Base-by-base conservation (phyloP, 768 basidiomycete genomes). In the Rhodotorula diobovata region DNA sequence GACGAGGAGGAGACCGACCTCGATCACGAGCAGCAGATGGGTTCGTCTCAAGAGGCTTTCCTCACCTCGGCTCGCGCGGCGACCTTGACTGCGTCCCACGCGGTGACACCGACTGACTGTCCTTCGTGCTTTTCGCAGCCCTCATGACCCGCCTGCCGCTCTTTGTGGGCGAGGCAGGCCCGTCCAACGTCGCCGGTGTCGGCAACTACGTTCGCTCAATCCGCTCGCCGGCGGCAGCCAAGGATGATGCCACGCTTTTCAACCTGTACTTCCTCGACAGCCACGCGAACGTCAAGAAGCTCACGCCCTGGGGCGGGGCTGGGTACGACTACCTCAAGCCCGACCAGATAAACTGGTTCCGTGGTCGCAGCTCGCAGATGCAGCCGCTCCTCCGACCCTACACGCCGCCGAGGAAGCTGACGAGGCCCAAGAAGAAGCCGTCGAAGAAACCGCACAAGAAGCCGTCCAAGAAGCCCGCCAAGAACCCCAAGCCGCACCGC, bases 181-280 rank as follows among this genome's bases (percentile, higher is more conserved):
- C 94, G 6, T 85, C 86, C 73, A 87, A 88, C 77, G 84, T 97
- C 0, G 90, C 91, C 76, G 95, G 95, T 0, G 88, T 89, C 5
- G 93, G 94, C 14, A 98, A 98, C 78, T 97, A 96, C 78, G 53
- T 75, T 25, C 67, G 76, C 32, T 58, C 67, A 48, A 66, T 78
- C n/a, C 62, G 66, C 1, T 41, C 64, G 14, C 65, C 65, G 15
- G n/a, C n/a, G 28, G 64, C 67, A 0, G 55, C 72, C 53, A 64
- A 59, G 2, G 66, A 64, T 48, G 59, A 70, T n/a, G 64, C 71
- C 6, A 50, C 55, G 1, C 71, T 78, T 7, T 73, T 77, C 71
- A 76, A 62, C 37, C 58, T 78, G 25, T 78, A 78, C 70, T 77
- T 78, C 71, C 67, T 78, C 56, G 78, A 78, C 67, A 75, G 76